A percentile compares a stretch with the other conserved stretches of the same genome.
Conservation (phyloP, 108 stramenopile genomes). For the Nitzschia sp. region DNA sequence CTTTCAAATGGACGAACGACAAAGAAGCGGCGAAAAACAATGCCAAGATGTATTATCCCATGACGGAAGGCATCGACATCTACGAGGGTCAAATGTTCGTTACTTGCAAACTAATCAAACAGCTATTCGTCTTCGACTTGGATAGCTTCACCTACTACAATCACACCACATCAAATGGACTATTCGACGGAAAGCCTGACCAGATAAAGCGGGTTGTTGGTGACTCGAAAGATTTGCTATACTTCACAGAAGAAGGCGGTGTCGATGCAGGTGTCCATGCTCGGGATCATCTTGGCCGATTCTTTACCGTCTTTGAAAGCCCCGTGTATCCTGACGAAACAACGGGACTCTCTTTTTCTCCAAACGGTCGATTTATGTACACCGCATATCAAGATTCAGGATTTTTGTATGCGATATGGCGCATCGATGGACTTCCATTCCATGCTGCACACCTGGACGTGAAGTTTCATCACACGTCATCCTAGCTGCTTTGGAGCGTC, state of each 20-base stretch:
- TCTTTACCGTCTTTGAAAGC: constrained; percentile 40
- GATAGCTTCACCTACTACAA: constrained; percentile 32
- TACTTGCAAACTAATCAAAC: constrained; percentile 36
- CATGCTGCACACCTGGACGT: constrained; percentile 24
- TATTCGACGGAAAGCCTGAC: constrained; percentile 44
- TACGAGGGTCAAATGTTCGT: constrained; percentile 31
- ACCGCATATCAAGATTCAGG: constrained; percentile 50
- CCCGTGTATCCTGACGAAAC: constrained; percentile 39
- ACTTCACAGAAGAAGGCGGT: constrained; percentile 57
- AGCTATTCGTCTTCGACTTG: constrained; percentile 43
- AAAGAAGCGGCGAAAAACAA: constrained; percentile 19
- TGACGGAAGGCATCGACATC: constrained; percentile 44
- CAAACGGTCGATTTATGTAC: constrained; percentile 55
- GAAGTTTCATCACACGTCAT: constrained; percentile 20
- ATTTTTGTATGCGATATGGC: constrained; percentile 43
- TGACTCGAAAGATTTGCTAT: constrained; percentile 32
- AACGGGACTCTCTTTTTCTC: constrained; percentile 63
- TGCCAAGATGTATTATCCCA: constrained; percentile 34
- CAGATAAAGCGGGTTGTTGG: constrained; percentile 18
- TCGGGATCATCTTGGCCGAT: constrained; percentile 28
- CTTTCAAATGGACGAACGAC: constrained; percentile 38
- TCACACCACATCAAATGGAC: constrained; percentile 21
- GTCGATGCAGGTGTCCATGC: constrained; percentile 43
- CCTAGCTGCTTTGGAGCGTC: too few species aligned
- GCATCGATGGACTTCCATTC: constrained; percentile 52